phyloP scores from a whole-genome alignment of 768 basidiomycete species.

The Kockovaella imperatae region DNA sequence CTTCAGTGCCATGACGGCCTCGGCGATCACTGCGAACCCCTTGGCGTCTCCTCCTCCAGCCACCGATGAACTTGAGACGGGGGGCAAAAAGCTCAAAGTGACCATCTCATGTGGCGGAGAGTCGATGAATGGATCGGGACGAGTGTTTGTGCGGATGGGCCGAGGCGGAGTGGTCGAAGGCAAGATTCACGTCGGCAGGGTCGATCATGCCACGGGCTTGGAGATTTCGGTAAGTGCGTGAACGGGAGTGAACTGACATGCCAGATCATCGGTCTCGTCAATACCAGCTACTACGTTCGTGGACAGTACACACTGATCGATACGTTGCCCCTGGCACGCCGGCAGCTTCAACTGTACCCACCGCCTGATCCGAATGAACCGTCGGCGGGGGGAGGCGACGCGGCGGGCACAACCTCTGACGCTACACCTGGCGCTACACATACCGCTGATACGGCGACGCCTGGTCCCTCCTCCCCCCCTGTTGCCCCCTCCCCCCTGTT shows the following conservation, averaged over 20 bases:
- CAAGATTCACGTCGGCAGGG: constrained; percentile 29
- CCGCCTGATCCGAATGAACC: too few species aligned
- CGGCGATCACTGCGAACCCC: constrained; percentile 5
- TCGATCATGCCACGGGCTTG: constrained; percentile 25
- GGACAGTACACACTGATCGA: constrained; percentile 38
- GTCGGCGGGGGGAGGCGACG: neutral
- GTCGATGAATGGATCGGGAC: constrained; percentile 28
- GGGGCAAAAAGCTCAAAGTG: constrained; percentile 28
- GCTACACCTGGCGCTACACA: neutral
- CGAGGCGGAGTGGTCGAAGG: constrained; percentile 27
- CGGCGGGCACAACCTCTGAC: neutral
- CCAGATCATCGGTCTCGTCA: constrained; percentile 27
- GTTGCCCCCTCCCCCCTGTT: neutral
- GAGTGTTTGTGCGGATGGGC: constrained; percentile 19
- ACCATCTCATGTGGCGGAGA: constrained; percentile 16
- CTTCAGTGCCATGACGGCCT: constrained; percentile 21
- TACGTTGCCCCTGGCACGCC: constrained; percentile 23
- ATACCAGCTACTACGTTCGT: constrained; percentile 32
- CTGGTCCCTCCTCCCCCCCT: too few species aligned
- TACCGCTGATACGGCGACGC: neutral
- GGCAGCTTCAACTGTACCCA: constrained; percentile 16
- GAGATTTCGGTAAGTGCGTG: constrained; percentile 28
- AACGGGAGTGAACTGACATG: neutral
- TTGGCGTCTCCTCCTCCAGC: constrained; percentile 1
- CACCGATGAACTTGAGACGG: constrained; percentile 6